Evolutionary conservation across 108 stramenopile genomes (phyloP).

Genomic region (Cyclostephanos invisitatus): DNA sequence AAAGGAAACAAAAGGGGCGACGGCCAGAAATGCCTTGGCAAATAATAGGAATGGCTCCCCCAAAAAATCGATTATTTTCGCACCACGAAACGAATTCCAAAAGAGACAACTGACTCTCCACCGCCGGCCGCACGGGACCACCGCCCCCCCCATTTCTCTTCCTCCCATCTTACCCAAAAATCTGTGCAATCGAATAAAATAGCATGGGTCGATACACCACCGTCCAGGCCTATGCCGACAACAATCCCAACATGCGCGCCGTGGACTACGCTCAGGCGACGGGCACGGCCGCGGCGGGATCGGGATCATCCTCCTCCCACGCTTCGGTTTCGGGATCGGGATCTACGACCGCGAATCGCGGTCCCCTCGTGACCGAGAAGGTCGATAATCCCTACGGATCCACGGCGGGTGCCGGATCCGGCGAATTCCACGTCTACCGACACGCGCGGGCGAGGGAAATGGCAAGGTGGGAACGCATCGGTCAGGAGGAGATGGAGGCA

Average conservation of each 20-base stretch:
- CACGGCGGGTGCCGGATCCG: constrained; percentile 84
- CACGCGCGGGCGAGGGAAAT: constrained; percentile 85
- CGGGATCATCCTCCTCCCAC: constrained; percentile 8
- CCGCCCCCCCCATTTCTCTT: background rate
- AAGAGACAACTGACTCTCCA: too few species aligned
- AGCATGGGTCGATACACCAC: constrained; percentile 87
- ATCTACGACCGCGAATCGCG: too few species aligned
- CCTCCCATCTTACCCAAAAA: constrained; percentile 7
- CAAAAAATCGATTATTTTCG: too few species aligned
- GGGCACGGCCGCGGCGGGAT: too few species aligned
- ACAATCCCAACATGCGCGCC: constrained; percentile 67
- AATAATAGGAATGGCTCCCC: too few species aligned
- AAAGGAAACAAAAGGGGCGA: too few species aligned
- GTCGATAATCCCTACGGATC: constrained; percentile 91
- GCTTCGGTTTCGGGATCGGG: too few species aligned
- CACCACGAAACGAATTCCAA: too few species aligned
- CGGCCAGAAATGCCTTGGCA: too few species aligned
- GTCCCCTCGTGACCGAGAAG: constrained; percentile 73
- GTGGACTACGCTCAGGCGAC: constrained; percentile 81
- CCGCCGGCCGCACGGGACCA: too few species aligned
- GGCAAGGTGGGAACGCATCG: constrained; percentile 70
- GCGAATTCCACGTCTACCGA: constrained; percentile 92
- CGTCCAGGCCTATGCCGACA: constrained; percentile 87
- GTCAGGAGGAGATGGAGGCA: constrained; percentile 53
- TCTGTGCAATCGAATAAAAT: background rate